Conservation (phyloP, 345 rosid species). For the Boechera stricta region DNA sequence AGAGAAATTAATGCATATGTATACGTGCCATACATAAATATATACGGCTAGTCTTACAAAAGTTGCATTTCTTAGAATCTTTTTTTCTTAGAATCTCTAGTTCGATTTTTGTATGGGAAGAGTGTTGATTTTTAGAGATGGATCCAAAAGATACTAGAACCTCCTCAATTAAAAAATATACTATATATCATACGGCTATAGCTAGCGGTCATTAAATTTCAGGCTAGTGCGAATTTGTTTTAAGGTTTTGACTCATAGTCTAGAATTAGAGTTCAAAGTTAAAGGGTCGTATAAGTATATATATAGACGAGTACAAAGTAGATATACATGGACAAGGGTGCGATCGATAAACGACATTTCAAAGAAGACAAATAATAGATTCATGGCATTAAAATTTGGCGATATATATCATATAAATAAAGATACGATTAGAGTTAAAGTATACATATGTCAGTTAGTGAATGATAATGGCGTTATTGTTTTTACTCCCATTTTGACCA, state of each 20-base stretch:
- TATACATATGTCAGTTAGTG: constrained; percentile 55
- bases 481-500: constrained; percentile 41
- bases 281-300: not conserved
- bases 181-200: too few relatives aligned
- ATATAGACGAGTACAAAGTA: constrained; percentile 4
- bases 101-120: not conserved
- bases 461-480: constrained; percentile 40
- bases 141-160: not conserved
- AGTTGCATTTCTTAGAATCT: not conserved
- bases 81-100: not conserved
- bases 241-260: constrained; percentile 21
- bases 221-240: constrained; percentile 2
- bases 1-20: too few relatives aligned
- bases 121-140: not conserved
- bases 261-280: constrained; percentile 19
- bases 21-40: not conserved
- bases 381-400: constrained; percentile 29
- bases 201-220: not conserved
- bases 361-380: constrained; percentile 48
- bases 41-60: not conserved
- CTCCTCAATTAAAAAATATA: not conserved
- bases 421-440: constrained; percentile 46
- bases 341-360: constrained; percentile 46
- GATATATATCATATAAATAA: constrained; percentile 28
- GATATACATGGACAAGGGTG: constrained; percentile 16